Base-by-base conservation (phyloP, 768 basidiomycete species). In the Boletus bicolor region DNA sequence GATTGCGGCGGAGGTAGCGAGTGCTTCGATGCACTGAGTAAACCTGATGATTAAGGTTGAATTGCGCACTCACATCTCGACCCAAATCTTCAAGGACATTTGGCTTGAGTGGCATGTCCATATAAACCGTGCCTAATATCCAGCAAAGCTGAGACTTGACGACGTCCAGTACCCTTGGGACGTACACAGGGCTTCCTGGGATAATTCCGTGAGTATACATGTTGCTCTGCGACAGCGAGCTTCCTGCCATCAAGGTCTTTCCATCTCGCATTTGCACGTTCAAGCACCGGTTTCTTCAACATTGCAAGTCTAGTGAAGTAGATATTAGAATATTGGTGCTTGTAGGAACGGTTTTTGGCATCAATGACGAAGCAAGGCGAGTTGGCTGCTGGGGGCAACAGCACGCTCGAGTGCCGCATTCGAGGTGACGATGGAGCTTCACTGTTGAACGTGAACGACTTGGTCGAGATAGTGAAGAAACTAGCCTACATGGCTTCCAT, bases 81-180 rank as follows among this genome's bases (percentile, higher is more conserved):
- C 87, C 93, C 60, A 98, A 82, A 60, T 99, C 97, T 64, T 93
- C 89, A 58, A 99, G 80, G n/a, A 99, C 91, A 66, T 98, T 98
- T 0, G 96, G 96, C 67, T 99, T 99, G 49, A 98, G 78, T 9
- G 94, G 92, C 97, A 99, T 99, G 57, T 99, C 94, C 85, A 98
- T 88, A 71, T 98, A 99, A 7, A 98, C 86, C 0, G 97, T 99
- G 4, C 97, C 97, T 51, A 97, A 77, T 57, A 98, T 82, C 71
- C 88, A 98, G 71, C 93, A 97, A 52, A 96, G 76, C 64, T 88
- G 77, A 1, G 88, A 87, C 63, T 92, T 90, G 44, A 85, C 75
- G 8, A 98, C 87, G 55, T 98, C 96, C 5, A 97, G 83, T 3
- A 96, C 89, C 32, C 91, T 80, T 7, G 85, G 79, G n/a, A 95